Conservation (phyloP, 371 early-diverging fungal species). For the Fennellomyces sp. region DNA sequence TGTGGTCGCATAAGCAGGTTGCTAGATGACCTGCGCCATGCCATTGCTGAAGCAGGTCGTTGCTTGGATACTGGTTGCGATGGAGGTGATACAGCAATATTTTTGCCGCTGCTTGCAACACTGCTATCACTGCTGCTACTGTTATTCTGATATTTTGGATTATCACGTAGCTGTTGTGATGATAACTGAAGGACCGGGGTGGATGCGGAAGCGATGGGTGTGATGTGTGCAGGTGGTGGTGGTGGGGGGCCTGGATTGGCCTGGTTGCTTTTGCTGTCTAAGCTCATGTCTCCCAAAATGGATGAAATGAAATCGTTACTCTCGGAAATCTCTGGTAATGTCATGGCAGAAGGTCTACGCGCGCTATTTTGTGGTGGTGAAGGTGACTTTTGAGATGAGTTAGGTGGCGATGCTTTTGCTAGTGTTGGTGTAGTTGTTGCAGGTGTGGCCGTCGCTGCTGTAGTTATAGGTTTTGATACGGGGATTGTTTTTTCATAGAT, state of each 20-base stretch:
- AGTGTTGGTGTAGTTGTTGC: slow-evolving; percentile 4
- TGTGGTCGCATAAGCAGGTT: slow-evolving; percentile 2
- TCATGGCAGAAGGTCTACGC: not conserved
- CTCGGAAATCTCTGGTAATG: slow-evolving; percentile 16
- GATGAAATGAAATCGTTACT: slow-evolving; percentile 12
- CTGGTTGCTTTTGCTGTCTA: not conserved
- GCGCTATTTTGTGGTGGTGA: not conserved
- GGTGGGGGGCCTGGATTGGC: not conserved
- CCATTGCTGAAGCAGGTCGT: not conserved
- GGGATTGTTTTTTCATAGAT: not conserved
- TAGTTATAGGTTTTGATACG: not conserved
- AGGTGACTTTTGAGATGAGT: not conserved
- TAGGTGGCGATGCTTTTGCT: not conserved
- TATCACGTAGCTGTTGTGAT: not conserved
- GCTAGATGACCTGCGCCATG: not conserved
- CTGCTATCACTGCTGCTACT: not conserved
- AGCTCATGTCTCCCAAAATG: slow-evolving; percentile 7
- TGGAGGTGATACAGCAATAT: not conserved
- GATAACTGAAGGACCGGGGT: not conserved
- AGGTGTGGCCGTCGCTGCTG: not conserved
- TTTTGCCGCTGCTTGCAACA: not conserved
- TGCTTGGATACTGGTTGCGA: not conserved
- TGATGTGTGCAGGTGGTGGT: not conserved
- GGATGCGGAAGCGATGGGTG: not conserved
- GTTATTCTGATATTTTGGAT: not conserved